These are phyloP conservation scores for Asterionellopsis glacialis DNA, from an alignment of 108 stramenopile species.

Conservation along the genomic window DNA sequence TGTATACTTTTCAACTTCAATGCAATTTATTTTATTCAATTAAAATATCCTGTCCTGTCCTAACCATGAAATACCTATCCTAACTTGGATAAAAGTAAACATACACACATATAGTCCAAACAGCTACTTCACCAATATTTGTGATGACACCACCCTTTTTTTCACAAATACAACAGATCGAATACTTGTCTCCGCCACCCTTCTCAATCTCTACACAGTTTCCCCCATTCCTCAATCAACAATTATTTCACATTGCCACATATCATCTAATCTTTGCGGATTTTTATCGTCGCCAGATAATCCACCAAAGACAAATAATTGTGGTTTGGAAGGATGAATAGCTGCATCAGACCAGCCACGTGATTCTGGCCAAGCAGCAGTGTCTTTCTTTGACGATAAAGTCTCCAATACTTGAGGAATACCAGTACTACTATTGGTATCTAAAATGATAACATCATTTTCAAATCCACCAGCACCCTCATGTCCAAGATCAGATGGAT, in stretches of 20 bases:
- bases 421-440: constrained; percentile 30
- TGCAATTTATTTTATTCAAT: no score
- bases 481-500: constrained; percentile 60
- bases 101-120: no score
- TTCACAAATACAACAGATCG: no score
- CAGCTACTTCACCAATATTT: no score
- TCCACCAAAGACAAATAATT: constrained; percentile 56
- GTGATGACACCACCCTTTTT: no score
- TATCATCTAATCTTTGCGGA: constrained; percentile 45
- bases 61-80: no score
- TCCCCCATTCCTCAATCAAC: no score
- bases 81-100: no score
- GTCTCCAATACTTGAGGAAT: constrained; percentile 1
- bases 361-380: constrained; percentile 25
- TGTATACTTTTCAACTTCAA: no score
- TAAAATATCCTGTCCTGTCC: no score
- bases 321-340: constrained; percentile 5
- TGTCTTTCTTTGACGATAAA: constrained; percentile 2
- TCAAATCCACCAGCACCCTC: constrained; percentile 70
- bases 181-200: no score
- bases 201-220: no score
- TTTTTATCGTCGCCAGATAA: constrained; percentile 53
- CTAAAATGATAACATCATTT: constrained; percentile 45
- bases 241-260: constrained; percentile 30
- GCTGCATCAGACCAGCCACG: constrained; percentile 66